Base-by-base conservation (phyloP, 129 eudicot genomes). In the Chrysanthemum lavandulifolium region DNA sequence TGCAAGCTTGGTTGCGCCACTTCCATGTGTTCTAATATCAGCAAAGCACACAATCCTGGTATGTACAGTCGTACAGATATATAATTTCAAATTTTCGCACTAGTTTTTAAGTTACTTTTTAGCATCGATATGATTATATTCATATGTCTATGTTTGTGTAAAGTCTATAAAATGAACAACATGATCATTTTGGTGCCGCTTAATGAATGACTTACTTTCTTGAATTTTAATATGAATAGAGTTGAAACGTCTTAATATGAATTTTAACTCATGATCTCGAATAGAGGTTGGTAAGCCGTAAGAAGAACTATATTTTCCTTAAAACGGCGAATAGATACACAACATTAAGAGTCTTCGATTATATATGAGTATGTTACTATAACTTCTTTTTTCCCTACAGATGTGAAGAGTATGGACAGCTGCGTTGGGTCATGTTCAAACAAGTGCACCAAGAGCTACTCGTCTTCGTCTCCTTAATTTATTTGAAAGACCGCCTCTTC, bases 341-440 rank as follows among this genome's bases (percentile, higher is more conserved):
- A 13, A 11, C n/a, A 50, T 13, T 50, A 10, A 50, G 14, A 16
- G 56, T 43, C 61, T 13, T 61, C 25, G 47, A 23, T 18, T 71
- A 23, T 14, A 29, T 29, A 33, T 23, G 5, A 3, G 5, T 31
- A 23, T 10, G 40, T 54, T 61, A 31, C 15, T n/a, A 61, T 31
- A 10, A 53, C 18, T 63, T 31, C 50, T 65, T 16, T 54, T 49
- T 61, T n/a, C 11, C 40, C 10, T 52, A 18, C 87, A 90, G 96
- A 85, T 85, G 96, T 82, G 51, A 85, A 85, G 57, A 85, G 61
- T 25, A 71, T 90, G 76, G 91, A 85, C 23, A 78, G 65, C 61
- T 87, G 96, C 58, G 96, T 90, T 50, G 96, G 96, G 65, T 90
- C 96, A n/a, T 90, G 96, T 76, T 90, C 94, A 57, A 80, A 74